A percentile compares a stretch with the other conserved stretches of the same genome.
Conservation (phyloP, 768 basidiomycete species). For the Amanita exitialis region DNA sequence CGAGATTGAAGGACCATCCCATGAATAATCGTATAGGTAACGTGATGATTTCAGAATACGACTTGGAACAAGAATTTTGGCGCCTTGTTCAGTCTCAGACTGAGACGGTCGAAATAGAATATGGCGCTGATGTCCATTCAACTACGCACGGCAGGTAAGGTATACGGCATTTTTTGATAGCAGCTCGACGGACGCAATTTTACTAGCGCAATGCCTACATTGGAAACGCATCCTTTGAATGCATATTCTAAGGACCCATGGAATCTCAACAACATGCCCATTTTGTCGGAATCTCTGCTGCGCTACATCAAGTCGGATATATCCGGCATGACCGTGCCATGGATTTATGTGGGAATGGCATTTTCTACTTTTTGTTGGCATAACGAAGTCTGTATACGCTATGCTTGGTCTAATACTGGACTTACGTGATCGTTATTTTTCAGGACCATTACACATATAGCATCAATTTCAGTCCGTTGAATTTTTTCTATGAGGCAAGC, state of each 20-base stretch:
- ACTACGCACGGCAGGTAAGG: conserved; percentile 92
- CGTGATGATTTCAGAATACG: conserved; percentile 71
- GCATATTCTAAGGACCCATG: conserved; percentile 85
- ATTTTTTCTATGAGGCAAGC: conserved; percentile 9
- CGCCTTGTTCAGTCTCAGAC: conserved; percentile 79
- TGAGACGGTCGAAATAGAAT: conserved; percentile 96
- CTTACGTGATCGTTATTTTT: not conserved
- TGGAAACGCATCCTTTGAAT: conserved; percentile 88
- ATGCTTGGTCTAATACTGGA: not conserved
- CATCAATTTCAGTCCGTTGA: conserved; percentile 76
- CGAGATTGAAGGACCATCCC: conserved; percentile 31
- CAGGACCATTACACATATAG: conserved; percentile 98
- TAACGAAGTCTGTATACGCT: conserved; percentile 60
- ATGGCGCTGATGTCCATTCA: conserved; percentile 98
- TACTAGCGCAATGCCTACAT: conserved; percentile 83
- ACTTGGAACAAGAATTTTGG: conserved; percentile 97
- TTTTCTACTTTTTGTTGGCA: conserved; percentile 99
- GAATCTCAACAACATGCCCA: conserved; percentile 98
- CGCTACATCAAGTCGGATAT: conserved; percentile 98
- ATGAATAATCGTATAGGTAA: conserved; percentile 45
- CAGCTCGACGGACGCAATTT: conserved; percentile 2
- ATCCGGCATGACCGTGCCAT: conserved; percentile 98
- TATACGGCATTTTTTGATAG: not conserved
- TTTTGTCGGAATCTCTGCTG: conserved; percentile 83
- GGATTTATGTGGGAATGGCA: conserved; percentile 98